Percentiles rank a stretch among this genome's conserved stretches.
phyloP scores from a whole-genome alignment of 2,329 filamentous ascomycete genomes.

The Colletotrichum cereale region DNA sequence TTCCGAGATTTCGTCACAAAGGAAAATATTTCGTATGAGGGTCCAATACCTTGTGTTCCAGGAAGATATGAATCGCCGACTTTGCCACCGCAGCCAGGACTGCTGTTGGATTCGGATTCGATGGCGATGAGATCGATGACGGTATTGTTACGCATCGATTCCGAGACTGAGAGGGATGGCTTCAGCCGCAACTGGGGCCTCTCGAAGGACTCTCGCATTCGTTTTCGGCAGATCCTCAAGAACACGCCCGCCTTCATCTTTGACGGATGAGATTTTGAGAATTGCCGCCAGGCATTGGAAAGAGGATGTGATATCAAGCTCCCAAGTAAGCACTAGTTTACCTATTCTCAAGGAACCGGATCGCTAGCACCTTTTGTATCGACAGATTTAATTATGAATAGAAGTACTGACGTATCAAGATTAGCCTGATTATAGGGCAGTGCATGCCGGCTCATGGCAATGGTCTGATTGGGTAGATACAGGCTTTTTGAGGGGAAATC shows the following conservation, averaged over 20 bases:
- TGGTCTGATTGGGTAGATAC: too few relatives aligned
- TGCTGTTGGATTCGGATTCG: conserved; percentile 58
- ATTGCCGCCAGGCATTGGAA: conserved; percentile 45
- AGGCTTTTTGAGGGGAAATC: too few relatives aligned
- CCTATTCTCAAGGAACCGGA: too few relatives aligned
- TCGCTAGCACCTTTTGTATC: too few relatives aligned
- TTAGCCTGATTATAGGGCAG: too few relatives aligned
- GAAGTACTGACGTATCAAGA: too few relatives aligned
- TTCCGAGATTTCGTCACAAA: conserved; percentile 38
- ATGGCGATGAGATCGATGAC: conserved; percentile 57
- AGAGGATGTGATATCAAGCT: conserved; percentile 48
- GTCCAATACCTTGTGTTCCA: conserved; percentile 56
- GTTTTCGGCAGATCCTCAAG: conserved; percentile 46
- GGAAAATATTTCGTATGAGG: conserved; percentile 40
- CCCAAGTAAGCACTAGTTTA: too few relatives aligned
- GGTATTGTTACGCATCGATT: conserved; percentile 51
- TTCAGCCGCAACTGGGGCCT: conserved; percentile 50
- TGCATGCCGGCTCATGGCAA: too few relatives aligned
- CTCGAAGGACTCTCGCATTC: conserved; percentile 46
- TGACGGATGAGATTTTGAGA: conserved; percentile 47
- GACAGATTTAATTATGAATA: too few relatives aligned
- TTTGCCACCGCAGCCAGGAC: conserved; percentile 43
- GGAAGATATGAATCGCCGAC: conserved; percentile 44
- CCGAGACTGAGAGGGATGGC: conserved; percentile 51
- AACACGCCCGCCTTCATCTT: conserved; percentile 45